A percentile compares a stretch with the other conserved stretches of the same genome.
phyloP scores from a whole-genome alignment of 305 asterid genomes.

The Solanum hybrid region DNA sequence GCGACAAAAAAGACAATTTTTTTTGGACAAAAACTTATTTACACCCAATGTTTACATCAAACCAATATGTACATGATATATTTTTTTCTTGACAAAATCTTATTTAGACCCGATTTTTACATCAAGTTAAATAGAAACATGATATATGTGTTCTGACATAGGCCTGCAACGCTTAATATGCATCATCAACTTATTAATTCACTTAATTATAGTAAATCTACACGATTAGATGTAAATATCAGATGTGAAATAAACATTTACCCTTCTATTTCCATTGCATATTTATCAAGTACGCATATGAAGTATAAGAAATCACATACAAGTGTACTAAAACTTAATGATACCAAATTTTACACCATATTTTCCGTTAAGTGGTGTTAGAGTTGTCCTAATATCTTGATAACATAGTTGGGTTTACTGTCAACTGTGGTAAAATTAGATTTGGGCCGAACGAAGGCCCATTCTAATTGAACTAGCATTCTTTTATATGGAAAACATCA shows the following conservation, averaged over 20 bases:
- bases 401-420: not conserved
- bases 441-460: not conserved
- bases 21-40: not conserved
- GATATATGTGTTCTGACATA: not conserved
- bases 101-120: not conserved
- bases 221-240: not conserved
- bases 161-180: not conserved
- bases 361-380: not conserved
- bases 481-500: not conserved
- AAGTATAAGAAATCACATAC: not conserved
- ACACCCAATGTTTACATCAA: not conserved
- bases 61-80: not conserved
- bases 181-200: not conserved
- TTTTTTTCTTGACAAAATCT: not conserved
- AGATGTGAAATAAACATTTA: not conserved
- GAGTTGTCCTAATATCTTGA: not conserved
- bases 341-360: not conserved
- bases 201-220: not conserved
- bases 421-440: not conserved
- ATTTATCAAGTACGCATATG: not conserved
- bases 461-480: not conserved
- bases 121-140: not conserved
- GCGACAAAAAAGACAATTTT: fast-evolving
- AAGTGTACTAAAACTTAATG: not conserved
- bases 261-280: not conserved